Evolutionary conservation across 495 filamentous ascomycete genomes (phyloP), one percentile per base, ranked within the genome.

Genomic region (Xylaria intraflava): DNA sequence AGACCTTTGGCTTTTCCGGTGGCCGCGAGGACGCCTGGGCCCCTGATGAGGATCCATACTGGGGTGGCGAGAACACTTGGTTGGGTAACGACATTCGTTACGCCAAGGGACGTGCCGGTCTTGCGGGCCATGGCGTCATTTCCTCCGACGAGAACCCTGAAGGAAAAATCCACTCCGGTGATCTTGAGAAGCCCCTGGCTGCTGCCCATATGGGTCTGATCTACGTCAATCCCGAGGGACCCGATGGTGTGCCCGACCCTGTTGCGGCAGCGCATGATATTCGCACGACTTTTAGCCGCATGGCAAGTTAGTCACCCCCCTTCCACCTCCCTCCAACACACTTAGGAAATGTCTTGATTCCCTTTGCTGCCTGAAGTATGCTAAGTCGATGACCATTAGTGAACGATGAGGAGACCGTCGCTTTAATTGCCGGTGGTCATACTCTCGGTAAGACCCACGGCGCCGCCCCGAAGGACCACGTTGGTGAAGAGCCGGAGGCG

Each of bases 361-460:
- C 6, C 14, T 9, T 6, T 38, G 17, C n/a, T 2, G 17, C 5
- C 9, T 9, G 27, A 29, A 14, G 17, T 38, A n/a, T 12, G 29
- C 53, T 55, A 17, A 55, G 38, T 27, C 0, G 29, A 35, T 43
- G 38, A 8, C 6, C 2, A 17, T 4, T 12, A 55, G 53, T 88
- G 85, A 80, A 85, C 61, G 85, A 88, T 61, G 82, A 86, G 69
- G 85, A 88, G 69, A 88, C 85, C 1, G 83, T 85, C 19, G 85
- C 85, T 5, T 65, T 88, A 29, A 87, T 88, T 59, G 83, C 80
- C n/a, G 85, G 85, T 62, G 85, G 85, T 44, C 85, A 88, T 74
- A 74, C 76, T 19, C 87, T 88, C 58, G 85, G 85, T 55, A 88
- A 88, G 76, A 87, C 83, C 0, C 85, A 88, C 71, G 85, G 85